Conservation (phyloP, 1,139 yeast genomes). For the Nadsonia starkeyi-henricii region DNA sequence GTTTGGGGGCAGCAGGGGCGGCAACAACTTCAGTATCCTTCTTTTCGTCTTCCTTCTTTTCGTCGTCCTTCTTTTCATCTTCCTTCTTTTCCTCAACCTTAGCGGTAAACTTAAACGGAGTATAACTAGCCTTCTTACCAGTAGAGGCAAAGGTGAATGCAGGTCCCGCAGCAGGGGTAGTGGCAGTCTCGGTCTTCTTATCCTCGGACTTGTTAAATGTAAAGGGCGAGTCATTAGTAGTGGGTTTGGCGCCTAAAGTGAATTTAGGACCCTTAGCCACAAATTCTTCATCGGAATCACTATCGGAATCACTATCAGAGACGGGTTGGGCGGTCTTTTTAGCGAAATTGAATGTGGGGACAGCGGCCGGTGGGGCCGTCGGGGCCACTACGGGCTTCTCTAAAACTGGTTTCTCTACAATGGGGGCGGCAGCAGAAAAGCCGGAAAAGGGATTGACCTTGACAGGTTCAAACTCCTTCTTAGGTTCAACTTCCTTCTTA, state of each 20-base stretch:
- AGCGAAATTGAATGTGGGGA: slow-evolving; percentile 13
- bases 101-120: slow-evolving; percentile 6
- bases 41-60: slow-evolving; percentile 3
- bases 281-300: slow-evolving; percentile 18
- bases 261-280: slow-evolving; percentile 51
- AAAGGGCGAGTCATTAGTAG: slow-evolving; percentile 45
- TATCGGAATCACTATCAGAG: slow-evolving; percentile 24
- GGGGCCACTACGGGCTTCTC: not conserved
- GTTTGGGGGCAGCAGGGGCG: slow-evolving; percentile 10
- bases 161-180: slow-evolving; percentile 12
- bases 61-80: slow-evolving; percentile 2
- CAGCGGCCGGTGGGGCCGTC: not conserved
- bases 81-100: not conserved
- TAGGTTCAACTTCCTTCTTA: not conserved
- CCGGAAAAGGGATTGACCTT: not conserved
- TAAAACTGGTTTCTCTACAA: too few species aligned
- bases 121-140: slow-evolving; percentile 7
- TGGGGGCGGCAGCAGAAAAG: slow-evolving; percentile 1
- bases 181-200: slow-evolving; percentile 3
- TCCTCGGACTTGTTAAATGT: slow-evolving; percentile 7
- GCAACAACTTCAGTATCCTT: slow-evolving; percentile 5
- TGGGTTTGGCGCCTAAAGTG: slow-evolving; percentile 38
- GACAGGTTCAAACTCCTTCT: not conserved
- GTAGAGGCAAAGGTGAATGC: slow-evolving; percentile 21
- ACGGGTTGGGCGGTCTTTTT: slow-evolving; percentile 12